Base-by-base conservation (phyloP, 2,329 filamentous ascomycete genomes). In the Verticillium klebahnii region DNA sequence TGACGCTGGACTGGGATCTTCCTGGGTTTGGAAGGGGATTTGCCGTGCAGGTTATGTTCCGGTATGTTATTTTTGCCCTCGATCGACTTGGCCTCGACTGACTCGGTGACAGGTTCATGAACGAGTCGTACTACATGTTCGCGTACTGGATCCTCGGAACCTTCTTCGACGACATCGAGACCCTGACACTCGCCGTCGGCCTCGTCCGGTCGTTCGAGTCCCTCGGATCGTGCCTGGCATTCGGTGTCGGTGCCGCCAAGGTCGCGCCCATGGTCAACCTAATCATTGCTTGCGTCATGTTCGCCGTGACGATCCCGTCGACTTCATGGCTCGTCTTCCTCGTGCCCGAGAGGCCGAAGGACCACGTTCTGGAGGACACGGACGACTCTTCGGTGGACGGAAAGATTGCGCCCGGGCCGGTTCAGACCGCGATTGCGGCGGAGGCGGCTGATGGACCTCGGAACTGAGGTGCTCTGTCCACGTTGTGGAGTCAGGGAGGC, bases 111-210 rank as follows among this genome's bases (percentile, higher is more conserved):
- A 52, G 45, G 11, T 81, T 83, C 67, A 76, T 82, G 70, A 82
- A 83, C 62, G 81, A 84, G 64, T 79, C 77, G 0, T 77, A 82
- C 54, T 78, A 79, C 65, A 82, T 82, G 71, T 82, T 81, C 60
- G 77, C 81, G 0, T 83, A 82, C 69, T 83, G 80, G 79, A 68
- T 82, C 15, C 72, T 83, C 1, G 81, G 79, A 2, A 74, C 79
- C 2, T 83, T 82, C 69, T 80, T 81, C 62, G 74, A 81, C 62
- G 80, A 83, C 57, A 70, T 83, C 6, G 78, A 82, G 66, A 82
- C 80, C 0, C 65, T 83, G n/a, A 80, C 81, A 0, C 72, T 83
- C 0, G 77, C 74, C 2, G 79, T 82, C 1, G 79, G 79, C 1
- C 69, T 83, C 1, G 70, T 84, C 5, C 72, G 80, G 3, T 80